Percentiles rank a stretch among this genome's conserved stretches.
phyloP scores from a whole-genome alignment of 208 protist genomes.

The Acanthamoeba royreba region DNA sequence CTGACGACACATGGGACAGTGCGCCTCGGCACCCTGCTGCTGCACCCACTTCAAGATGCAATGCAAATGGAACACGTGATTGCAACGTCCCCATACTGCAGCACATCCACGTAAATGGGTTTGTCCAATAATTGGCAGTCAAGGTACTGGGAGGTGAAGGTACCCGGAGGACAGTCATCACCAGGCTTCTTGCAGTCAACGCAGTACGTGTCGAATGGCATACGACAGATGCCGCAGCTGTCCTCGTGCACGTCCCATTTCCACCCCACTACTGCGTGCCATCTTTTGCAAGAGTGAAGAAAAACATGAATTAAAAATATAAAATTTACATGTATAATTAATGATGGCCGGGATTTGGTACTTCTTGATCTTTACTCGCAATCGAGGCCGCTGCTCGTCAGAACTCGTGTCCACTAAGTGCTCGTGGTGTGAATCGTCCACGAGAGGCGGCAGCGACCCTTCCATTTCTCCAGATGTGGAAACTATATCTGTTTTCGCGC shows the following conservation, averaged over 20 bases:
- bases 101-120: not conserved
- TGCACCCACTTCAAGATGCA: slow-evolving; percentile 82
- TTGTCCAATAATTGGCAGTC: not conserved
- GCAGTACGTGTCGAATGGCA: slow-evolving; percentile 76
- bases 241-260: slow-evolving; percentile 77
- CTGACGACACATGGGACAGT: slow-evolving; percentile 72
- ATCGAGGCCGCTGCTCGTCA: not conserved
- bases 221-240: slow-evolving; percentile 78
- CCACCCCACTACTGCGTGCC: slow-evolving; percentile 75
- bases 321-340: not conserved
- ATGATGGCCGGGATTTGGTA: not conserved
- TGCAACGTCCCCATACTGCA: slow-evolving; percentile 76
- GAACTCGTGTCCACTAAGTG: not conserved
- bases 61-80: slow-evolving; percentile 82
- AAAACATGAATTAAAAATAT: not conserved
- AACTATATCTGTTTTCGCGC: no score
- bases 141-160: not conserved
- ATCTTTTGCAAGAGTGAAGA: slow-evolving; percentile 22
- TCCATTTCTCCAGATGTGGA: no score
- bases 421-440: not conserved
- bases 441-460: not conserved
- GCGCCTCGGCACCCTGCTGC: not conserved
- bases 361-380: not conserved
- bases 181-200: slow-evolving; percentile 75
- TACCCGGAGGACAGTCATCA: slow-evolving; percentile 76